Conservation (phyloP, 1,139 yeast species). For the Candida sojae region DNA sequence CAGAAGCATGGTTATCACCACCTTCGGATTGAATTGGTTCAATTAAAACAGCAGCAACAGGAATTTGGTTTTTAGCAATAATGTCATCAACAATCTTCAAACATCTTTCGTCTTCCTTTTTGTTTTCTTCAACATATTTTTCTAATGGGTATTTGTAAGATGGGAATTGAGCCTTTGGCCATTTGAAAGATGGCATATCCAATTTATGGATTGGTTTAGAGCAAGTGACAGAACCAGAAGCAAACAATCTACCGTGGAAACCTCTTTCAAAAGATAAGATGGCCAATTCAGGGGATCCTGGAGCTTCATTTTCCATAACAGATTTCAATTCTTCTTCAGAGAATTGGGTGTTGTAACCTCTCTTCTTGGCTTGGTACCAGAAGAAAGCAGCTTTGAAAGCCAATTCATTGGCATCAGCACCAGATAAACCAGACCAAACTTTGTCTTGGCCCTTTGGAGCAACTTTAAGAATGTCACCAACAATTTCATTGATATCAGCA, state of each 20-base stretch:
- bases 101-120: constrained; percentile 68
- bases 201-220: constrained; percentile 83
- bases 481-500: constrained; percentile 57
- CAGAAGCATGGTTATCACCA: constrained; percentile 83
- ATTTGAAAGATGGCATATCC: constrained; percentile 80
- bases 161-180: constrained; percentile 90
- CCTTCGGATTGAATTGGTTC: constrained; percentile 89
- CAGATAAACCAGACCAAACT: constrained; percentile 77
- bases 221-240: constrained; percentile 74
- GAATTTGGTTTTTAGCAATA: constrained; percentile 57
- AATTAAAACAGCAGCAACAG: constrained; percentile 74
- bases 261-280: constrained; percentile 72
- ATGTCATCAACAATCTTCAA: constrained; percentile 58
- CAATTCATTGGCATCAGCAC: constrained; percentile 83
- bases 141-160: constrained; percentile 72
- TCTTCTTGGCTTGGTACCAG: constrained; percentile 65
- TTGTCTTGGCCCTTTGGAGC: constrained; percentile 73
- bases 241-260: constrained; percentile 84
- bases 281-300: constrained; percentile 76
- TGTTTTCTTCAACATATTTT: constrained; percentile 53
- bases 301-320: constrained; percentile 67
- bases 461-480: constrained; percentile 56
- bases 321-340: constrained; percentile 59
- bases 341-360: constrained; percentile 53
- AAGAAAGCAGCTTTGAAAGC: constrained; percentile 85